These are phyloP conservation scores for Debaryomyces subglobosus DNA, from an alignment of 1,139 yeast species.

Conservation along the genomic window DNA sequence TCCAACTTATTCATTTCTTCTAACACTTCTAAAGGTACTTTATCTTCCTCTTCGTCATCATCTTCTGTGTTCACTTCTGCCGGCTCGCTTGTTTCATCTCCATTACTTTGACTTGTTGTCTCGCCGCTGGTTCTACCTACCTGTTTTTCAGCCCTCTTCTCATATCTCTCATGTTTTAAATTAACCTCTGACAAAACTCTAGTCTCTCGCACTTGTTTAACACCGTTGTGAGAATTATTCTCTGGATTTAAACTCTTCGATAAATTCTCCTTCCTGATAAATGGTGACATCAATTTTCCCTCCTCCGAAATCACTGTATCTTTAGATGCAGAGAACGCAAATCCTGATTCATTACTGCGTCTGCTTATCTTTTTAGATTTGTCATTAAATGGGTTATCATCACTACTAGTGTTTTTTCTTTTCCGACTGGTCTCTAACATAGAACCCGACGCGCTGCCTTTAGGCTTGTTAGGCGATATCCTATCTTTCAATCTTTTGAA, in stretches of 20 bases:
- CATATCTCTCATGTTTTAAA: background rate
- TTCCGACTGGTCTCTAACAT: conserved; percentile 11
- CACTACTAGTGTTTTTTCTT: conserved; percentile 20
- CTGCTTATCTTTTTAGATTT: conserved; percentile 11
- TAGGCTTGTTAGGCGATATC: conserved; percentile 19
- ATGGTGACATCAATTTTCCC: conserved; percentile 7
- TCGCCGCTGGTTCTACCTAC: background rate
- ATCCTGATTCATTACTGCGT: background rate
- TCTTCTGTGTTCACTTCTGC: conserved; percentile 15
- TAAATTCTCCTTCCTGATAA: conserved; percentile 14
- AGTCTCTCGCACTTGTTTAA: background rate
- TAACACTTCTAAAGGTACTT: conserved; percentile 52
- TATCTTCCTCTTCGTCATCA: conserved; percentile 40
- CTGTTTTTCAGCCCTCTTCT: background rate
- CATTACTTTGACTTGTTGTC: conserved; percentile 17
- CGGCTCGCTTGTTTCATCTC: conserved; percentile 14
- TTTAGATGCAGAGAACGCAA: background rate
- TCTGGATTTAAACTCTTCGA: conserved; percentile 8
- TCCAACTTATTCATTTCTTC: conserved; percentile 71
- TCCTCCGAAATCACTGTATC: background rate
- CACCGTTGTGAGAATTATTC: background rate
- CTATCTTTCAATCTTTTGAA: conserved; percentile 21
- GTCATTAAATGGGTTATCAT: conserved; percentile 38
- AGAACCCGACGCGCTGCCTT: conserved; percentile 13
- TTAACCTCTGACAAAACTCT: background rate